Evolutionary conservation across 768 basidiomycete species (phyloP).

Genomic region (Hemileccinum impolitum): DNA sequence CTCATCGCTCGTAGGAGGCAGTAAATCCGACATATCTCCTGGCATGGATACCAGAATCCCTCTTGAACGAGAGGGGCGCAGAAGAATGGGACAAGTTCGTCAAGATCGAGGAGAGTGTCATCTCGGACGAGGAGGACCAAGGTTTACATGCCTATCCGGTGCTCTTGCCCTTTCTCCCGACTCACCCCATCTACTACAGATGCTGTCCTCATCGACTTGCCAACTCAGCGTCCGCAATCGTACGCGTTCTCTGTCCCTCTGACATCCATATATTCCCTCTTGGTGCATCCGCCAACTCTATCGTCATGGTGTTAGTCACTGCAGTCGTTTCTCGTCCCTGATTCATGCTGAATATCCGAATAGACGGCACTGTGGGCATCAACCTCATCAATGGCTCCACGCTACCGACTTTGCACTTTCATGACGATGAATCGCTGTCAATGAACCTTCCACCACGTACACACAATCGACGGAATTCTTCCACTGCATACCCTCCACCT

Average conservation of each 20-base stretch:
- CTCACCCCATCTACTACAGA: slow-evolving; percentile 42
- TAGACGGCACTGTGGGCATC: slow-evolving; percentile 85
- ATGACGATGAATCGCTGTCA: slow-evolving; percentile 93
- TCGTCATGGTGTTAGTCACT: slow-evolving; percentile 74
- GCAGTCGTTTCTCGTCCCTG: background rate
- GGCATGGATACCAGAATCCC: slow-evolving; percentile 89
- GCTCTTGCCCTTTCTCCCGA: background rate
- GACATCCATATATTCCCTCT: slow-evolving; percentile 83
- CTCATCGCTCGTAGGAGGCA: slow-evolving; percentile 52
- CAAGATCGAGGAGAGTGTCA: slow-evolving; percentile 69
- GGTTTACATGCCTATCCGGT: slow-evolving; percentile 40
- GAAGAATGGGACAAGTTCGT: slow-evolving; percentile 90
- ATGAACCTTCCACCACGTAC: slow-evolving; percentile 46
- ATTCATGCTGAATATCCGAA: background rate
- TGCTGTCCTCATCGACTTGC: slow-evolving; percentile 81
- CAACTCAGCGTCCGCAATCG: slow-evolving; percentile 78
- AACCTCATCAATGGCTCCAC: slow-evolving; percentile 86
- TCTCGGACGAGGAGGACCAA: slow-evolving; percentile 63
- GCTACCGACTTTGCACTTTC: slow-evolving; percentile 89
- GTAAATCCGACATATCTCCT: slow-evolving; percentile 74
- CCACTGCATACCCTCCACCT: slow-evolving; percentile 62
- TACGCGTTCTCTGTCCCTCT: slow-evolving; percentile 96
- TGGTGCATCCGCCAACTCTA: slow-evolving; percentile 79
- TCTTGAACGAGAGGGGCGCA: slow-evolving; percentile 78
- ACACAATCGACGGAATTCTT: slow-evolving; percentile 34